A percentile compares a stretch with the other conserved stretches of the same genome.
phyloP scores from a whole-genome alignment of 1,284 basidiomycete genomes.

The Crucibulum cyathiforme region DNA sequence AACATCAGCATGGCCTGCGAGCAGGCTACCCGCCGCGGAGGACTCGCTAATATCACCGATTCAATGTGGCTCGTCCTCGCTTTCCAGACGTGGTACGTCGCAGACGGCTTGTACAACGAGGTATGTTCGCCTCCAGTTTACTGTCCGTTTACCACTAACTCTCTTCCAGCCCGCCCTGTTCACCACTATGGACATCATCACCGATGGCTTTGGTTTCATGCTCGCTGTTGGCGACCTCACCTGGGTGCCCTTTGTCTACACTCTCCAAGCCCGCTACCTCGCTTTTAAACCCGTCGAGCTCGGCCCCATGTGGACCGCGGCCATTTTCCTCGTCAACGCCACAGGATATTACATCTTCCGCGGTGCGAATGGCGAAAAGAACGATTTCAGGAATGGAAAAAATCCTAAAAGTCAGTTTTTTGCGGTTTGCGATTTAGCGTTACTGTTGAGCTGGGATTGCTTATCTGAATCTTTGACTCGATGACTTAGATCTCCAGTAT shows the following conservation, averaged over 20 bases:
- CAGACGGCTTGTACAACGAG: slow-evolving; percentile 90
- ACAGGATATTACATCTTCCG: slow-evolving; percentile 95
- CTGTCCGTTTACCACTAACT: slow-evolving; percentile 1
- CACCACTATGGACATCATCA: slow-evolving; percentile 97
- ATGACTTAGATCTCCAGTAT: slow-evolving; percentile 71
- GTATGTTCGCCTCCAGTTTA: slow-evolving; percentile 44
- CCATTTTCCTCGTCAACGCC: slow-evolving; percentile 73
- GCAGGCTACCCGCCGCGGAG: slow-evolving; percentile 83
- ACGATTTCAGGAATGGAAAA: slow-evolving; percentile 90
- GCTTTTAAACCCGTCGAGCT: slow-evolving; percentile 88
- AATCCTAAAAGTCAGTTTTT: slow-evolving; percentile 84
- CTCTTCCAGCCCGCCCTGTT: slow-evolving; percentile 75
- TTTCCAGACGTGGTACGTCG: slow-evolving; percentile 90
- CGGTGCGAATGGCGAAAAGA: slow-evolving; percentile 90
- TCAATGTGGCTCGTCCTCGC: slow-evolving; percentile 90
- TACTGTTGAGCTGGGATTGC: no score
- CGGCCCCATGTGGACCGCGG: slow-evolving; percentile 63
- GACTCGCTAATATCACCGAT: slow-evolving; percentile 76
- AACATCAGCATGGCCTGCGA: slow-evolving; percentile 93
- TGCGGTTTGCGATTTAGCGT: no score
- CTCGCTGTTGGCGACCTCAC: slow-evolving; percentile 91
- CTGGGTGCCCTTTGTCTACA: slow-evolving; percentile 97
- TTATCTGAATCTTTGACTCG: background rate
- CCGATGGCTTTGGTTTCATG: slow-evolving; percentile 99
- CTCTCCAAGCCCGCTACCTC: slow-evolving; percentile 92